Evolutionary conservation across 2,329 filamentous ascomycete genomes (phyloP), one percentile per base, ranked within the genome.

Genomic region (Claviceps lovelessii): DNA sequence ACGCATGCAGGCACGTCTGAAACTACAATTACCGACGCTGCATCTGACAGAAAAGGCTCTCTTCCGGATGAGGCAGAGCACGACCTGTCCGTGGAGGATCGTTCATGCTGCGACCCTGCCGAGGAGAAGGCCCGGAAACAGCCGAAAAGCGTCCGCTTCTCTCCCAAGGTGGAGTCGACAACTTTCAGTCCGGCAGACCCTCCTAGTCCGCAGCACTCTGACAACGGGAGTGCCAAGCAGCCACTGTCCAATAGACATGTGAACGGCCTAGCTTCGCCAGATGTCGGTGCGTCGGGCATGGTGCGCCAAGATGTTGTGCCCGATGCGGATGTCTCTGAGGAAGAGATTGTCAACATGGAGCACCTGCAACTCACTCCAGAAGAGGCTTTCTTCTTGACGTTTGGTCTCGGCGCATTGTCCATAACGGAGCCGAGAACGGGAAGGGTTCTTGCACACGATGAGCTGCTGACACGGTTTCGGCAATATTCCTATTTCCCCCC

Each of bases 321-420:
- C 5, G 49, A 35, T 47, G 39, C 23, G 17, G 47, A 49, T 19
- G 33, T 19, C 5, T 37, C n/a, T 2, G 17, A 54, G 7, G 52
- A 48, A 11, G 53, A 49, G 42, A 62, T 79, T 3, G 62, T 68
- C 52, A 75, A 80, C 60, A 77, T 72, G 70, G 93, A 98, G 64
- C 90, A 96, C 64, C 81, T 96, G n/a, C 93, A 97, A 66, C 76
- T 98, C 9, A 90, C 85, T 3, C 79, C 85, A 0, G 90, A 96
- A 67, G 93, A 98, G 69, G 85, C 90, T 0, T 94, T 97, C 70
- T 98, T 95, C 67, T 77, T 98, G 10, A 76, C 76, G 5, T 97
- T 94, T 65, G 85, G 79, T 0, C 74, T 98, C 1, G 91, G 91
- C 0, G 79, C 79, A 4, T 76, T 98, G 9, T 71, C 76, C 3